A percentile compares a stretch with the other conserved stretches of the same genome.
Evolutionary conservation across 192 early-diverging fungal genomes (phyloP).

Genomic region (Haplosporangium gracile): DNA sequence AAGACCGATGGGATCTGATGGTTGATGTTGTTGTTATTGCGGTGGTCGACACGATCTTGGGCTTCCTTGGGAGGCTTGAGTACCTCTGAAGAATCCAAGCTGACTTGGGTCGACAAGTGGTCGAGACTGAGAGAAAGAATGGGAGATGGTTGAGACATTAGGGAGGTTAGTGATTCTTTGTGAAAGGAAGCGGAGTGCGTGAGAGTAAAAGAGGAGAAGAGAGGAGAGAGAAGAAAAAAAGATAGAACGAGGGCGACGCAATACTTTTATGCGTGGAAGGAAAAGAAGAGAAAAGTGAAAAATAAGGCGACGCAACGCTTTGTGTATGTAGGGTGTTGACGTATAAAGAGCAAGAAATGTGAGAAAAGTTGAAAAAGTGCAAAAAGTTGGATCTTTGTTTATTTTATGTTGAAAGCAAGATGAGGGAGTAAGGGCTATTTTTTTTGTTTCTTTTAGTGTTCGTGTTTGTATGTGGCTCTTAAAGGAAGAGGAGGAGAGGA

Average conservation of each 20-base stretch:
- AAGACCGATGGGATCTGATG: background rate
- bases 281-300: background rate
- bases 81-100: background rate
- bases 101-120: background rate
- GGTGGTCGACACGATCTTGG: background rate
- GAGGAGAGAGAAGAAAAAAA: background rate
- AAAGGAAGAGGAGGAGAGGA: too few species aligned
- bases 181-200: background rate
- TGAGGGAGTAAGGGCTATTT: too few species aligned
- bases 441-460: background rate
- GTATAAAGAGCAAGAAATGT: background rate
- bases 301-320: too few species aligned
- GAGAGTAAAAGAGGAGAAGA: background rate
- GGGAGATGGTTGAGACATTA: background rate
- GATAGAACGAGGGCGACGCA: too few species aligned
- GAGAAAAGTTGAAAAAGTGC: background rate
- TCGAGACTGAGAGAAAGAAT: background rate
- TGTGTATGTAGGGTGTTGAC: too few species aligned
- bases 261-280: too few species aligned
- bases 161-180: background rate
- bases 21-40: background rate
- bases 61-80: conserved; percentile 22
- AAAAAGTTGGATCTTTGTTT: too few species aligned
- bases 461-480: background rate
- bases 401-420: too few species aligned